A percentile compares a stretch with the other conserved stretches of the same genome.
Evolutionary conservation across 2,329 filamentous ascomycete genomes (phyloP).

Genomic region (Whalleya microplaca): DNA sequence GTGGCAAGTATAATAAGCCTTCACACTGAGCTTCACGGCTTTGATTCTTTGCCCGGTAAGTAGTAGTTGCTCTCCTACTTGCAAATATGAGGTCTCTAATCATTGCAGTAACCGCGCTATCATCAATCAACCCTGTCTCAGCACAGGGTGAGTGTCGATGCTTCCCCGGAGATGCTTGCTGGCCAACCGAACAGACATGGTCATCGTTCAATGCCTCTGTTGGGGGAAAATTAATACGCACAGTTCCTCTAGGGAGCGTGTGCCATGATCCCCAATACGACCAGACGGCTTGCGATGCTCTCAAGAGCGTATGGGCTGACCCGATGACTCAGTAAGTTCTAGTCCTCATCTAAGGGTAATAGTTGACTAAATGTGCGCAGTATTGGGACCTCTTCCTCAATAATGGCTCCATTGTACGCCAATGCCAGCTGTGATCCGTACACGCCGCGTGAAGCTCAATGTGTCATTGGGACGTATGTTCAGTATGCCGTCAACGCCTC

Average conservation of each 20-base stretch:
- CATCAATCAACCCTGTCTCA: background rate
- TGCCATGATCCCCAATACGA: conserved; percentile 57
- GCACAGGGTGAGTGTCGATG: conserved; percentile 44
- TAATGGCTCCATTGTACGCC: conserved; percentile 44
- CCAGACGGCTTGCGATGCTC: conserved; percentile 44
- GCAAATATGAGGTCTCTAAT: no score
- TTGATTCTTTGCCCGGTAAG: no score
- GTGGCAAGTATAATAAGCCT: no score
- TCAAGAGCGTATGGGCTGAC: conserved; percentile 48
- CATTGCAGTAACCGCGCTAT: no score
- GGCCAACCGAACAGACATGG: conserved; percentile 54
- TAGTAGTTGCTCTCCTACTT: no score
- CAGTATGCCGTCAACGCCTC: conserved; percentile 44
- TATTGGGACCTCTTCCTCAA: conserved; percentile 30
- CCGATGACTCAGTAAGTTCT: conserved; percentile 49
- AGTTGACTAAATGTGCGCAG: conserved; percentile 16
- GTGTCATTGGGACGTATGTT: conserved; percentile 50
- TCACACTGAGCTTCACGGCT: no score
- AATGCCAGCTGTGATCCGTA: conserved; percentile 47
- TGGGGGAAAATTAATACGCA: conserved; percentile 53
- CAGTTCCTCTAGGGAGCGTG: conserved; percentile 52
- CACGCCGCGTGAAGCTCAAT: conserved; percentile 43
- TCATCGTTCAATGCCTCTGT: conserved; percentile 53
- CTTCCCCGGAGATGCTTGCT: conserved; percentile 55
- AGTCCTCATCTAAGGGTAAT: conserved; percentile 9